Base-by-base conservation (phyloP, 768 basidiomycete species). In the Gymnopilus dilepis region DNA sequence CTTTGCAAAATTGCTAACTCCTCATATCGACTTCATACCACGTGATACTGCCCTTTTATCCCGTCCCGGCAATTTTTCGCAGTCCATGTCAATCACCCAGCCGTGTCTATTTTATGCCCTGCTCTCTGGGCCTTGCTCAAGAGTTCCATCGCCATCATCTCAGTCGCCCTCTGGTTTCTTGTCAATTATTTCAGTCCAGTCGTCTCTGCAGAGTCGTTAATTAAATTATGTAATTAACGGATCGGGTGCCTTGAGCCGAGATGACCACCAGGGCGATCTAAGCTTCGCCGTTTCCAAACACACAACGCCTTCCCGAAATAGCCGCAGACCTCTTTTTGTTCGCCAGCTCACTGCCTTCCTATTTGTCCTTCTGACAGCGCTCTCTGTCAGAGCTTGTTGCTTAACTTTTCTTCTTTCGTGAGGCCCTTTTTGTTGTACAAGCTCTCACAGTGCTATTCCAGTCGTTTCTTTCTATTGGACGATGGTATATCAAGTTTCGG, bases 1-100 rank as follows among this genome's bases (percentile, higher is more conserved):
- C 61, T 62, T 62, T 64, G 55, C 62, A 65, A 68, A 61, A 55
- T 64, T 59, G 56, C 56, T 60, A 60, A 64, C 62, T 56, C 47
- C 40, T 30, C n/a, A 59, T 61, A 58, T 58, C 50, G 19, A 52
- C 37, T 19, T 59, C 42, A 42, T 30, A 59, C 2, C 60, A 61
- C 64, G 56, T 61, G 64, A 61, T 33, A 6, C 50, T 15, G 22
- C 31, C 22, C 26, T 30, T 56, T n/a, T 56, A 22, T 33, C 26
- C 43, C 26, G 40, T n/a, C 50, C 4, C 34, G 34, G 3, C 34
- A 37, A n/a, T 15, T 33, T 33, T 26, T 37, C 37, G 19, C 30
- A 11, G 15, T 28, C 42, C 28, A 38, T 33, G 21, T 41, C 30
- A 56, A 31, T 56, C 30, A 40, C 42, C 41, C n/a, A n/a, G 3